Evolutionary conservation across 805 yeast genomes (phyloP).

Genomic region (Maudiozyma turicensis): DNA sequence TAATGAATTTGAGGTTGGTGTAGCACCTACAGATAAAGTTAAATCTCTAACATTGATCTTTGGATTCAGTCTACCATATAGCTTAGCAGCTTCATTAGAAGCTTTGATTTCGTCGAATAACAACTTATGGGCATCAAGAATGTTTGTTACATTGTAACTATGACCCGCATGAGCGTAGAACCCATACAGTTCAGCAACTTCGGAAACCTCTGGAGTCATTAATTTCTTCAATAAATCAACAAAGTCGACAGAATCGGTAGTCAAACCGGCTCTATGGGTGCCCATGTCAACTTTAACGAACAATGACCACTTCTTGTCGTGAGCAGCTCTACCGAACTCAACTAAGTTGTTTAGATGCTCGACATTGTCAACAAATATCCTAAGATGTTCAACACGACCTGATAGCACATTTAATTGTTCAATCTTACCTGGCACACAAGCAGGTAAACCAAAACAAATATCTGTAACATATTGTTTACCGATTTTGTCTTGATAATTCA

Average conservation of each 20-base stretch:
- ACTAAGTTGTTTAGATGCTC: slow-evolving; percentile 45
- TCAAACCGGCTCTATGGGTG: slow-evolving; percentile 57
- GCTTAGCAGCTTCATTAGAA: slow-evolving; percentile 43
- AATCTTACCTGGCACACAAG: slow-evolving; percentile 39
- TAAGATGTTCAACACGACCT: slow-evolving; percentile 34
- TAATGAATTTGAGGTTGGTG: slow-evolving; percentile 65
- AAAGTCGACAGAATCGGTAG: slow-evolving; percentile 30
- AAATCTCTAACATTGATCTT: slow-evolving; percentile 31
- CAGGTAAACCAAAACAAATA: slow-evolving; percentile 51
- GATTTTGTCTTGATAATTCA: slow-evolving; percentile 22
- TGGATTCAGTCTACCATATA: slow-evolving; percentile 18
- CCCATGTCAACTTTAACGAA: slow-evolving; percentile 67
- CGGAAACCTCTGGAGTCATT: slow-evolving; percentile 16
- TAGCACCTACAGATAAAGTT: slow-evolving; percentile 66
- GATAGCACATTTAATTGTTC: slow-evolving; percentile 39
- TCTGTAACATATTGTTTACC: slow-evolving; percentile 32
- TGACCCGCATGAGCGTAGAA: slow-evolving; percentile 78
- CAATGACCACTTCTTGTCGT: slow-evolving; percentile 41
- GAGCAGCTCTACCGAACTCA: slow-evolving; percentile 25
- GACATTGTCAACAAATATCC: slow-evolving; percentile 52
- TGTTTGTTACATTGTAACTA: slow-evolving; percentile 44
- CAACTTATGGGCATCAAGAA: slow-evolving; percentile 37
- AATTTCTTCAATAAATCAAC: slow-evolving; percentile 29
- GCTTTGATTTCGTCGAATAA: slow-evolving; percentile 49
- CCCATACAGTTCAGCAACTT: slow-evolving; percentile 44